Evolutionary conservation across 345 rosid species (phyloP).

Genomic region (Rhizophora apiculata): DNA sequence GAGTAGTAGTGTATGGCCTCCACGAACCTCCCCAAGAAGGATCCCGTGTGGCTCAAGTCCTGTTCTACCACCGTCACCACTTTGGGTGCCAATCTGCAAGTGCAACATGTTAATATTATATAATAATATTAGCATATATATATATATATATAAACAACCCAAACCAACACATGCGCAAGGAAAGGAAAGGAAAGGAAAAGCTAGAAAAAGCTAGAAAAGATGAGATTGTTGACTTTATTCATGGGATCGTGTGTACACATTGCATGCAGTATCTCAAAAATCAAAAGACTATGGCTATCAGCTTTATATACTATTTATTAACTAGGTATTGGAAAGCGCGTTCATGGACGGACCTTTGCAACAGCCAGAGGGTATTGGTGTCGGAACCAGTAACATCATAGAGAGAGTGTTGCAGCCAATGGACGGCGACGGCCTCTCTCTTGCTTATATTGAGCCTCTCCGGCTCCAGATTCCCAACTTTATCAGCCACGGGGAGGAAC

Average conservation of each 20-base stretch:
- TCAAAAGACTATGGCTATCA: not conserved
- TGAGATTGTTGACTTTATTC: not conserved
- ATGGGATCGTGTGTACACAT: slow-evolving; percentile 16
- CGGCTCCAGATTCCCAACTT: slow-evolving; percentile 78
- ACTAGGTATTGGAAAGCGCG: not conserved
- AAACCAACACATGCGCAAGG: not conserved
- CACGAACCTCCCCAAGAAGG: slow-evolving; percentile 89
- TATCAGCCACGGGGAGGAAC: slow-evolving; percentile 78
- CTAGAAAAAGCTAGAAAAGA: no score
- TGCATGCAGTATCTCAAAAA: not conserved
- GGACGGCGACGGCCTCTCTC: slow-evolving; percentile 95
- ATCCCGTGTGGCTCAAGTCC: slow-evolving; percentile 87
- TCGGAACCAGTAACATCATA: slow-evolving; percentile 98
- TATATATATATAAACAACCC: not conserved
- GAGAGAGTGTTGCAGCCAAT: slow-evolving; percentile 96
- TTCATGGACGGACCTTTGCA: slow-evolving; percentile 50
- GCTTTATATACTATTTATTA: not conserved
- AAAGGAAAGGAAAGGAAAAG: no score
- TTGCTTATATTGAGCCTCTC: slow-evolving; percentile 71
- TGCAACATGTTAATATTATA: not conserved
- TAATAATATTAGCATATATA: not conserved
- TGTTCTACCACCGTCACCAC: slow-evolving; percentile 98
- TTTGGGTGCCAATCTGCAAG: slow-evolving; percentile 78
- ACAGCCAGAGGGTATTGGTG: slow-evolving; percentile 70
- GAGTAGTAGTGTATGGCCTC: slow-evolving; percentile 99